Conservation (phyloP, 2,329 filamentous ascomycete species). For the Orbilia javanica region DNA sequence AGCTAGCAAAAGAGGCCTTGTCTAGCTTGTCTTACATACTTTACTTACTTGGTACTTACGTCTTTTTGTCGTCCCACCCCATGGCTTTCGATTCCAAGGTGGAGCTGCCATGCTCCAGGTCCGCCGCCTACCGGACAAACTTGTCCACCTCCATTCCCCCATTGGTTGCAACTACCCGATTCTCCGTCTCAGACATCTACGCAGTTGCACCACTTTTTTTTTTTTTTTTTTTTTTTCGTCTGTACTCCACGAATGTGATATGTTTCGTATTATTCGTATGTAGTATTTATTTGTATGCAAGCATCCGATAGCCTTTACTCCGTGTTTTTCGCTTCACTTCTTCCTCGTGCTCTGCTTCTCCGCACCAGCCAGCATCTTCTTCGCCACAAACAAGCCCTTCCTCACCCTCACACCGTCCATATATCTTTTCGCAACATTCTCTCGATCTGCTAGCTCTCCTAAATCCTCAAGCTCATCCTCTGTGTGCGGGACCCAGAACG, state of each 20-base stretch:
- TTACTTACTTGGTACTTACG: neutral
- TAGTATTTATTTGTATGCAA: neutral
- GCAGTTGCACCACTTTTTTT: too few species aligned
- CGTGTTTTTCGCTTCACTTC: too few species aligned
- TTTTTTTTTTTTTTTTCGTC: neutral
- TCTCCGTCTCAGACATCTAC: slow-evolving; percentile 18
- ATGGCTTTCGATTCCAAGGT: neutral
- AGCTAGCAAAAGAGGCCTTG: neutral
- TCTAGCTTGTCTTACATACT: neutral
- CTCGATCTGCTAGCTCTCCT: slow-evolving; percentile 89
- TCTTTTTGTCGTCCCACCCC: neutral
- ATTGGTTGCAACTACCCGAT: slow-evolving; percentile 39
- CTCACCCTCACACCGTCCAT: slow-evolving; percentile 87
- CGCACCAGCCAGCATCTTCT: slow-evolving; percentile 82
- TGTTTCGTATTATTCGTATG: neutral
- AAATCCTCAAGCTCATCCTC: slow-evolving; percentile 97
- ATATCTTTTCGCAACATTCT: slow-evolving; percentile 96
- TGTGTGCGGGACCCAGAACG: slow-evolving; percentile 96
- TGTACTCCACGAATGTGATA: neutral
- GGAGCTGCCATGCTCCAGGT: slow-evolving; percentile 9
- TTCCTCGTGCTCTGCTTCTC: slow-evolving; percentile 89
- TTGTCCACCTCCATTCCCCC: slow-evolving; percentile 5
- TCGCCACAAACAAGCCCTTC: slow-evolving; percentile 88
- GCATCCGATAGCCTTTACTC: neutral
- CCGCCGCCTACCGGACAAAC: slow-evolving; percentile 40